These are phyloP conservation scores for Trichoderma sp. DNA, from an alignment of 2,329 filamentous ascomycete species.

Conservation along the genomic window DNA sequence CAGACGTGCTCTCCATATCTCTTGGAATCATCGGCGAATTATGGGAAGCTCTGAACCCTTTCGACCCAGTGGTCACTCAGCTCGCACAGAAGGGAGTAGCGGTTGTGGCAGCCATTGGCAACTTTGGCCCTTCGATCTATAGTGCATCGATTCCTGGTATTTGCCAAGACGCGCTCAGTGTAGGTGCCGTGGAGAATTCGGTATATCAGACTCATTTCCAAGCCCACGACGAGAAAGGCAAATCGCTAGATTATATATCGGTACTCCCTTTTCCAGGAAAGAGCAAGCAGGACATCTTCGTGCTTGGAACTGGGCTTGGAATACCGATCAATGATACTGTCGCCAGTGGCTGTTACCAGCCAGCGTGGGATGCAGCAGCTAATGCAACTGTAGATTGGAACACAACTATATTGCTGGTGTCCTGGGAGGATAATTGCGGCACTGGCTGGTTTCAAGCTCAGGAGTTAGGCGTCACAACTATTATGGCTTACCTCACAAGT, in stretches of 20 bases:
- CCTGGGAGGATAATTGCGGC: neutral
- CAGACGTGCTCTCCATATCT: slow-evolving; percentile 31
- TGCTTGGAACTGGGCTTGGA: neutral
- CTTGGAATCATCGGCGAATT: slow-evolving; percentile 23
- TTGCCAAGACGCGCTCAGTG: too few relatives aligned
- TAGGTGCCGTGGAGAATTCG: neutral
- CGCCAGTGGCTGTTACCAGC: neutral
- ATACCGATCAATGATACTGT: neutral
- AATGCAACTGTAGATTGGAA: neutral
- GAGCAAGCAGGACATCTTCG: too few relatives aligned
- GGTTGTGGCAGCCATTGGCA: slow-evolving; percentile 32
- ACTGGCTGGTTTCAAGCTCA: neutral
- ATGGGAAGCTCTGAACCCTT: slow-evolving; percentile 43
- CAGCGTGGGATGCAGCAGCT: neutral
- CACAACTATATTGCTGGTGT: neutral
- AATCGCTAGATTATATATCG: neutral
- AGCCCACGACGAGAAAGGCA: neutral
- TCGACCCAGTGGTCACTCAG: slow-evolving; percentile 41
- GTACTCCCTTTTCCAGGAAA: neutral
- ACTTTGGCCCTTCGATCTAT: neutral
- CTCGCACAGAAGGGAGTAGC: slow-evolving; percentile 36
- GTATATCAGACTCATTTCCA: neutral
- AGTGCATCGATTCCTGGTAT: too few relatives aligned
- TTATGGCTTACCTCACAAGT: neutral
- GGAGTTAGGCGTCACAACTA: neutral